A percentile compares a stretch with the other conserved stretches of the same genome.
Evolutionary conservation across 164 flowering plant species (phyloP).

Genomic region (Paratinospora sagittata): DNA sequence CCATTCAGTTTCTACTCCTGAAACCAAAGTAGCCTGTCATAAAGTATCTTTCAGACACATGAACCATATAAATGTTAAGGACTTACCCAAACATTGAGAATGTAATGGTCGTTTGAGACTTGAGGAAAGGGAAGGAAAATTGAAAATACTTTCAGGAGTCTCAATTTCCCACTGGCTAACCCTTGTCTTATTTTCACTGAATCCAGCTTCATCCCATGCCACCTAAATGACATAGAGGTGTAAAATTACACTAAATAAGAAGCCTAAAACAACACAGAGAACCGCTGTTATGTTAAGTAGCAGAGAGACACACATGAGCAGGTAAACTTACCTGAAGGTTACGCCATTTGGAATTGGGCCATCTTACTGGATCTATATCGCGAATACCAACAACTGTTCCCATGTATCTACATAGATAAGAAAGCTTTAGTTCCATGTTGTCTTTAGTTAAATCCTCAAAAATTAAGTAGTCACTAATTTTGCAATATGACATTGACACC

Average conservation of each 20-base stretch:
- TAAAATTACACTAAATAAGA: not conserved
- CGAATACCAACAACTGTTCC: slow-evolving; percentile 79
- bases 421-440: not conserved
- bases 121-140: slow-evolving; percentile 77
- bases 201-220: slow-evolving; percentile 96
- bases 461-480: no score
- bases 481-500: no score
- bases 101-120: slow-evolving; percentile 67
- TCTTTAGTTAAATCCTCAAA: not conserved
- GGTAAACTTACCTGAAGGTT: slow-evolving; percentile 66
- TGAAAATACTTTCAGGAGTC: slow-evolving; percentile 85
- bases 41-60: not conserved
- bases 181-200: slow-evolving; percentile 68
- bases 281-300: not conserved
- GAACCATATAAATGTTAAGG: not conserved
- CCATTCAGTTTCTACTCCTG: slow-evolving; percentile 64
- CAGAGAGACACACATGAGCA: not conserved
- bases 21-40: not conserved
- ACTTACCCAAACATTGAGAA: slow-evolving; percentile 52
- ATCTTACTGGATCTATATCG: slow-evolving; percentile 82
- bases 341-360: slow-evolving; percentile 98
- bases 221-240: slow-evolving; percentile 43
- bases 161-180: slow-evolving; percentile 96
- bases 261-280: not conserved
- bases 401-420: slow-evolving; percentile 62